Evolutionary conservation across 129 eudicot genomes (phyloP), one percentile per base, ranked within the genome.

Genomic region (Tanacetum coccineum): DNA sequence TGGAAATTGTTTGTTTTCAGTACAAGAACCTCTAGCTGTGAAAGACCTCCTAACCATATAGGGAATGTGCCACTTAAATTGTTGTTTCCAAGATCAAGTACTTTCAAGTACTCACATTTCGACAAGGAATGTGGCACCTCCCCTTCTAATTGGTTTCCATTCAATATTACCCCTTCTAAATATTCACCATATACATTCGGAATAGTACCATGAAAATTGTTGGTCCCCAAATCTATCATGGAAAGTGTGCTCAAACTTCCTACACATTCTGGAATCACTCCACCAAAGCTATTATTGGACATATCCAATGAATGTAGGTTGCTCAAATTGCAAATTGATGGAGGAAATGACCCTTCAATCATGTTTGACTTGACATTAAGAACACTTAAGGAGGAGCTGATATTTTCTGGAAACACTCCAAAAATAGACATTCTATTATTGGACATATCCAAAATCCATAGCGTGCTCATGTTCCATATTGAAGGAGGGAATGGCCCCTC

Each of bases 1-100:
- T 28, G 36, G 5, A 28, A 28, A 3, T 4, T 28, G 36, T 28
- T 28, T 28, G 36, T 2, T 28, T 4, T 28, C 4, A 28, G 36
- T 28, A 28, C 36, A 28, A 28, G 6, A 28, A 28, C 80, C 54
- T 75, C 62, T 11, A 84, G 47, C n/a, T 22, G 7, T 21, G 75
- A 79, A 74, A 81, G 78, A 75, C 17, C 45, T 45, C 57, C 79
- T 32, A 81, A 11, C 84, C 78, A 78, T 0, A 0, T 1, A 10
- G 36, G 36, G 36, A 28, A 28, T 28, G 36, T 28, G 0, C 36
- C 36, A 28, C 3, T 28, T 28, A 28, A 2, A 0, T 28, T 28
- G 36, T 28, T 28, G 36, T 28, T 28, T 28, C 36, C 6, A 28
- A 28, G 4, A 4, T 28, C 36, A 4, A 28, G 36, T 28, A 28